Base-by-base conservation (phyloP, 306 rosid genomes). In the Fragaria iinumae region DNA sequence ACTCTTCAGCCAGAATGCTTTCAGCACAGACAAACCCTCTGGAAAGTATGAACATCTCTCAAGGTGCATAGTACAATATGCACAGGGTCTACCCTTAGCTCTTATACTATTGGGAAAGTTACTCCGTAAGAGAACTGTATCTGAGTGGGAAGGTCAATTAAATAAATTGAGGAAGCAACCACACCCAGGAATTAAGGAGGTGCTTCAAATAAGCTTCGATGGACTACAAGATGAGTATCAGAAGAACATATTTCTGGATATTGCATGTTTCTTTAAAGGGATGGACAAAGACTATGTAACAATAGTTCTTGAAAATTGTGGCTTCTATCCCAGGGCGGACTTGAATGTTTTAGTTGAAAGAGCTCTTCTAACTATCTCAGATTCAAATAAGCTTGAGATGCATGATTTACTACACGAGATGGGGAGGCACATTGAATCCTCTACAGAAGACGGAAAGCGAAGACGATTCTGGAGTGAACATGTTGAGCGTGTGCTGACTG, bases 251-350 rank as follows among this genome's bases (percentile, higher is more conserved):
- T 27, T 27, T 27, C 29, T 27, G 1, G 29, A 27, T 1, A 27
- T 27, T 27, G 29, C 29, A 27, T 27, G 29, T 27, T 27, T 27
- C 1, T 27, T 27, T 1, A 27, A 27, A 27, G 29, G 29, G 1
- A 27, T 27, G 25, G 13, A n/a, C 0, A 56, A 9, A 55, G 27
- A 55, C 60, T 20, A 6, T 8, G 60, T 8, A 6, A 55, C 60
- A 55, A 0, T 20, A 2, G 25, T 55, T 55, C 4, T 55, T 1
- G 60, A 0, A 0, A 6, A 8, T 55, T 6, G 27, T 53, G 60
- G 12, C 60, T 55, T 6, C 11, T 7, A 0, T n/a, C 27, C 55
- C 4, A 0, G 0, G 11, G 0, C 0, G 0, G 25, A 1, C 11
- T 7, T 20, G 1, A 4, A 8, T 2, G 60, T 55, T 21, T 5